Evolutionary conservation across 768 basidiomycete species (phyloP).

Genomic region (Phylloporus sp.): DNA sequence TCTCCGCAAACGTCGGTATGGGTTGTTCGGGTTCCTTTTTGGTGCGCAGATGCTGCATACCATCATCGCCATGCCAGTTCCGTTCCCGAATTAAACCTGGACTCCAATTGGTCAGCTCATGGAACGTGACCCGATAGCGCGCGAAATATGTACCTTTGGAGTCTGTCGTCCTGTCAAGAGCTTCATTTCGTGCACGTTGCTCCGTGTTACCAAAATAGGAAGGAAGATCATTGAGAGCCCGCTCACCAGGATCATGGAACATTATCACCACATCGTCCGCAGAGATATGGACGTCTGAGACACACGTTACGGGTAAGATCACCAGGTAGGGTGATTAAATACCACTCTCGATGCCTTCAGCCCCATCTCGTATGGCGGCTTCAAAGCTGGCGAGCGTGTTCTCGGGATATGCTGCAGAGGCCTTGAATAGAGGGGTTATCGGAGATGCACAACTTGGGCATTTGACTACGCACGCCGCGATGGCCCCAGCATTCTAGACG

Average conservation of each 20-base stretch:
- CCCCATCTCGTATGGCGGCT: conserved; percentile 90
- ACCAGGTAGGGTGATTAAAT: conserved; percentile 41
- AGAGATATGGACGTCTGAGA: conserved; percentile 92
- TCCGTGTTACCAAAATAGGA: conserved; percentile 20
- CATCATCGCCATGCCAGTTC: conserved; percentile 64
- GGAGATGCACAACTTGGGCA: conserved; percentile 17
- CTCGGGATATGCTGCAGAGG: conserved; percentile 82
- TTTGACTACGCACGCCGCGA: conserved; percentile 50
- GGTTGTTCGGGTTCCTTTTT: conserved; percentile 73
- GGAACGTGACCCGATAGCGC: conserved; percentile 21
- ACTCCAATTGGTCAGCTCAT: conserved; percentile 19
- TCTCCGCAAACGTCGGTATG: conserved; percentile 88
- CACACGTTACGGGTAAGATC: conserved; percentile 46
- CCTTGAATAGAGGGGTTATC: conserved; percentile 43
- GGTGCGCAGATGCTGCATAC: conserved; percentile 77
- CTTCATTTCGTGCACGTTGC: conserved; percentile 34
- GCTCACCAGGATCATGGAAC: conserved; percentile 89
- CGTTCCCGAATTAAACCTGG: conserved; percentile 65
- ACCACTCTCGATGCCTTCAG: conserved; percentile 98
- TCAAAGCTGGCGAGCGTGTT: conserved; percentile 95
- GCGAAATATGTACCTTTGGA: conserved; percentile 50
- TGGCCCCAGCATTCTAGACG: conserved; percentile 74
- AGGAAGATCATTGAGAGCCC: conserved; percentile 13
- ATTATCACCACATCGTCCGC: conserved; percentile 82
- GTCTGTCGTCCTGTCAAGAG: conserved; percentile 78